Evolutionary conservation across 495 filamentous ascomycete genomes (phyloP).

Genomic region (Aspergillus steynii): DNA sequence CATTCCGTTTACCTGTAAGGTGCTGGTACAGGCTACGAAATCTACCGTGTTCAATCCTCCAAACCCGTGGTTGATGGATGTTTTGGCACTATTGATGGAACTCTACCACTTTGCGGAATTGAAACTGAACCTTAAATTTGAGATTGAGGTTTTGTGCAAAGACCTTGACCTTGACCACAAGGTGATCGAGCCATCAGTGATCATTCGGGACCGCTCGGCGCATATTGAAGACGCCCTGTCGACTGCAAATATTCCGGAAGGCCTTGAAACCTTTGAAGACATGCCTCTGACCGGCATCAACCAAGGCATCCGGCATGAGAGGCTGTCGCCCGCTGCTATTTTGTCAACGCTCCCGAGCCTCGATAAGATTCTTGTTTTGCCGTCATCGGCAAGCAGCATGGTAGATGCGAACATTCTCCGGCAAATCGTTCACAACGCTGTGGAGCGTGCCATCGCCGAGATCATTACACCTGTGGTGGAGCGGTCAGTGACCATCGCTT

Average conservation of each 20-base stretch:
- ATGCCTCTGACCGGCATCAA: constrained; percentile 71
- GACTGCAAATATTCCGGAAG: constrained; percentile 58
- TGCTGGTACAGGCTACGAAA: constrained; percentile 75
- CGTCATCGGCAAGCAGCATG: constrained; percentile 72
- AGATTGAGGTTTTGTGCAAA: constrained; percentile 96
- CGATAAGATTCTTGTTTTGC: constrained; percentile 68
- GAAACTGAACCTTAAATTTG: constrained; percentile 94
- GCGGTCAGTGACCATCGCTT: constrained; percentile 93
- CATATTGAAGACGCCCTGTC: constrained; percentile 60
- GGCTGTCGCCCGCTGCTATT: constrained; percentile 71
- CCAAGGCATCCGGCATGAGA: constrained; percentile 64
- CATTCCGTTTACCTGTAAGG: constrained; percentile 96
- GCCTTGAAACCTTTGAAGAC: constrained; percentile 75
- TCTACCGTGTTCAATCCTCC: constrained; percentile 92
- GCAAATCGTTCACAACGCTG: constrained; percentile 78
- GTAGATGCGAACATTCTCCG: constrained; percentile 68
- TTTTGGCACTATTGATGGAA: constrained; percentile 82
- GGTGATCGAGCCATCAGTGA: constrained; percentile 76
- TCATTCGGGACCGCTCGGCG: constrained; percentile 70
- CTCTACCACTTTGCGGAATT: constrained; percentile 90
- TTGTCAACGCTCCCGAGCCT: constrained; percentile 78
- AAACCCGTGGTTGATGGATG: constrained; percentile 97
- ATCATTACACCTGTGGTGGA: constrained; percentile 98
- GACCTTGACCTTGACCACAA: constrained; percentile 87
- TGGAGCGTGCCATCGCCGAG: constrained; percentile 84